Conservation (phyloP, 306 rosid genomes). For the Medicago truncatula region MtrunA17r5.0-ANR NC_053044.1:45574001-45574500, state of each 20-base stretch:
- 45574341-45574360: conserved; percentile 2
- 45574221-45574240: conserved; percentile 9
- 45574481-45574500: not conserved
- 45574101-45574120: conserved; percentile 39
- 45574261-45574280: not conserved
- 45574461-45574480: not conserved
- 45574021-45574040: conserved; percentile 48
- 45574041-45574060: conserved; percentile 54
- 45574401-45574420: not conserved
- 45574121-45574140: conserved; percentile 54
- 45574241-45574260: not conserved
- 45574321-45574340: conserved; percentile 16
- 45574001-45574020: conserved; percentile 62
- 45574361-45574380: conserved; percentile 15
- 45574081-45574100: conserved; percentile 56
- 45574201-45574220: conserved; percentile 76
- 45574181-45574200: conserved; percentile 79
- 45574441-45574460: not conserved
- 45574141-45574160: conserved; percentile 59
- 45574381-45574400: not conserved
- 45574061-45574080: conserved; percentile 55
- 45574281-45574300: not conserved
- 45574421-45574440: not conserved
- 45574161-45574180: conserved; percentile 66
- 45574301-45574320: conserved; percentile 19